Evolutionary conservation across 441 rosid species (phyloP), one percentile per base, ranked within the genome.

Genomic region (Corymbia calophylla): DNA sequence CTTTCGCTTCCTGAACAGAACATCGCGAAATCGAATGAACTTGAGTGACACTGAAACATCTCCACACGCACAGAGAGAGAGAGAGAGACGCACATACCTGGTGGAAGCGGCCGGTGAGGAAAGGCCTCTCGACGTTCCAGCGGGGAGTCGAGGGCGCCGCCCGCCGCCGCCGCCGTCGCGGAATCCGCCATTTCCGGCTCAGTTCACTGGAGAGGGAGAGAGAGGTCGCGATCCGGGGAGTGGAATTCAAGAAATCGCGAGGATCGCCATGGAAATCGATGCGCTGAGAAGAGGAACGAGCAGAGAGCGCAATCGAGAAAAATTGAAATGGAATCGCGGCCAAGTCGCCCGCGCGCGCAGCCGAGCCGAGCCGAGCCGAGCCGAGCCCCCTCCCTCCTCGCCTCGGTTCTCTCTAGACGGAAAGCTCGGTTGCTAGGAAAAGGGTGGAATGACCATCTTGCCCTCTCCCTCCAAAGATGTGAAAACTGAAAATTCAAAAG

Each of bases 81-180:
- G 87, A 44, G 86, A 39, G 47, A 47, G 62, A 39, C 55, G 39
- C 82, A 60, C 89, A 49, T 64, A 96, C 98, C 97, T 95, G 97
- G 88, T 94, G 97, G 91, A 96, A 95, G 87, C 95, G 98, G 92
- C 98, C 99, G 35, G 98, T 97, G 93, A 97, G 99, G 92, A 96
- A 97, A 6, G 99, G 99, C 53, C 99, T 92, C 87, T 97, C 99
- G 82, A 96, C 91, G 92, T 97, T 97, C 99, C 98, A 97, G 86
- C 96, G 98, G 91, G 99, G 99, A 39, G 98, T 97, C 16, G 97
- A 93, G 60, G 99, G 96, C 90, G 91, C 90, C 35, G 95, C 88
- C 39, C 66, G 93, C 66, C 88, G 94, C 87, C 88, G 92, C 60
- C 56, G 86, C 56, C 92, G 62, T 1, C 62, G 27, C 2, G 15